Base-by-base conservation (phyloP, 176 grass and related monocot genomes). In the Themeda triandra region DNA sequence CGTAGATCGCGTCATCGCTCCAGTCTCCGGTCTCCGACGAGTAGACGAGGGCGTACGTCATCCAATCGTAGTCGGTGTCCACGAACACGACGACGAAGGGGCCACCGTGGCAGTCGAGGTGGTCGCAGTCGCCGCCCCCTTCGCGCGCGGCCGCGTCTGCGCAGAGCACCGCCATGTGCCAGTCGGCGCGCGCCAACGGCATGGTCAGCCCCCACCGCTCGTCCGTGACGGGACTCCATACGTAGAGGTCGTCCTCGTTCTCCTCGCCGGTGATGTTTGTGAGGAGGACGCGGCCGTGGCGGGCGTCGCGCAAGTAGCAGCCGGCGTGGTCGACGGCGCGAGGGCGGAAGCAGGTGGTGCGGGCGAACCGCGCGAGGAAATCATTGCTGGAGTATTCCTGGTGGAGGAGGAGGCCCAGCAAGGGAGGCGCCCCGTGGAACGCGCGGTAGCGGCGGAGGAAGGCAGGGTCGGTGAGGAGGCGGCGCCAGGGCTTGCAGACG, bases 261-360 rank as follows among this genome's bases (percentile, higher is more conserved):
- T 71, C n/a, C 24, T 28, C 41, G 70, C 0, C 2, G 33, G 6
- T 37, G 6, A 10, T 0, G 59, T 17, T 6, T 15, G 4, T 3
- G 76, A 79, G 4, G 39, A 85, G 75, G 48, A 85, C 64, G 49
- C 75, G 75, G 51, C 83, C 65, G 66, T 85, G 83, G 83, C 75
- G 83, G 37, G 75, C 27, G 75, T 86, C 84, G 51, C 11, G 49
- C 75, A 19, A 37, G 37, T 4, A 6, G 51, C 23, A 24, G 51
- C 40, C 28, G 28, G 6, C 5, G 39, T 45, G 29, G 39, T 79
- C 49, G 37, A 15, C 37, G 74, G 19, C 11, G 19, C 27, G 48
- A 5, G 75, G 49, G 66, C 83, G 37, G 66, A 85, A 85, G 75
- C 65, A 13, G 35, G 75, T 46, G 66, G 75, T 70, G 65, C 13